Conservation (phyloP, 1,284 basidiomycete species). For the Leucoagaricus sp. region DNA sequence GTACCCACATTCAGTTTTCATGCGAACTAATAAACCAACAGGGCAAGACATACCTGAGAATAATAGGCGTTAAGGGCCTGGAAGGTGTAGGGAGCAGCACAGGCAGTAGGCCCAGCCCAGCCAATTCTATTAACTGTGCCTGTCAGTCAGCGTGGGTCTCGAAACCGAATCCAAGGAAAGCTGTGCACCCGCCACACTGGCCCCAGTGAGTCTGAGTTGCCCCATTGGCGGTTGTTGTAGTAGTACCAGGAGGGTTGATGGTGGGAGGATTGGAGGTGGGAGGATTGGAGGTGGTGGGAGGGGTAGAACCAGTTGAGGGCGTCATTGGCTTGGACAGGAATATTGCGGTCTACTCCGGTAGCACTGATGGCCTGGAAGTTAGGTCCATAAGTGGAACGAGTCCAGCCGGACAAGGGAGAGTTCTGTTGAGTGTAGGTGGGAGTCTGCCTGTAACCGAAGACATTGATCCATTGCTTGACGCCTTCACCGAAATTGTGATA, state of each 20-base stretch:
- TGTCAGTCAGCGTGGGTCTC: neutral
- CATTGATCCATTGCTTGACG: constrained; percentile 51
- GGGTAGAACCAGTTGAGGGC: constrained; percentile 42
- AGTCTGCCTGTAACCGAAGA: constrained; percentile 44
- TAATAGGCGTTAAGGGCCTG: constrained; percentile 22
- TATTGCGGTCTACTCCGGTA: constrained; percentile 45
- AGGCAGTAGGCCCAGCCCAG: constrained; percentile 25
- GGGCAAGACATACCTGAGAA: constrained; percentile 20
- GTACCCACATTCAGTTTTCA: constrained; percentile 9
- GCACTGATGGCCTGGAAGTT: constrained; percentile 49
- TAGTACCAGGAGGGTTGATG: no score
- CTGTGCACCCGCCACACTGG: constrained; percentile 28
- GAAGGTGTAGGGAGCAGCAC: constrained; percentile 23
- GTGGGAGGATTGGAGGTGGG: constrained; percentile 7
- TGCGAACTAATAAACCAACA: neutral
- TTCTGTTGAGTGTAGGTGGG: constrained; percentile 40
- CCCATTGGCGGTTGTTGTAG: constrained; percentile 17
- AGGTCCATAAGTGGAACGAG: constrained; percentile 45
- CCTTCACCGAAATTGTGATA: constrained; percentile 53
- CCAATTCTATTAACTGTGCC: constrained; percentile 18
- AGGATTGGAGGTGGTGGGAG: constrained; percentile 12
- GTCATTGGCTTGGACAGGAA: constrained; percentile 40
- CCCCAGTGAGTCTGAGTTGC: constrained; percentile 25
- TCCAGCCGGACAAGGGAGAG: constrained; percentile 43
- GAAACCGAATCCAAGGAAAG: neutral